Evolutionary conservation across 257 asterid species (phyloP), one percentile per base, ranked within the genome.

Genomic region (Solanum chmielewskii): DNA sequence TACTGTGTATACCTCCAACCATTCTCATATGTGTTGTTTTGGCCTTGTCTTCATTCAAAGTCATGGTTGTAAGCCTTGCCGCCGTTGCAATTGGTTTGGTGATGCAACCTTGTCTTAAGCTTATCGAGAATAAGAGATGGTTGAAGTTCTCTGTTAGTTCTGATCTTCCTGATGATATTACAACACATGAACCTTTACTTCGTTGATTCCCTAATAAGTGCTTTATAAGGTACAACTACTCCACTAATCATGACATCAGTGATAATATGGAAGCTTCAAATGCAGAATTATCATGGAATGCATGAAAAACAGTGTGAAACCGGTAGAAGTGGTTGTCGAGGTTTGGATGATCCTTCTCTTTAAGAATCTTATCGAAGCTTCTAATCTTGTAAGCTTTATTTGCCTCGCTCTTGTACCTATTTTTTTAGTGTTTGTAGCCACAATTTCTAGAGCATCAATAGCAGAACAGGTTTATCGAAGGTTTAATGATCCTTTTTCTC

Each of bases 41-140:
- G 85, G 69, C 69, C 45, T 81, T 81, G 29, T 81, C 85, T 81
- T 81, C 85, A 10, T 9, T 81, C 27, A 49, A 81, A 81, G 85
- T 81, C 44, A 10, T 81, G 45, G 45, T 81, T 49, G 69, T 81
- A 81, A 81, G 69, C 85, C 85, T 81, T 20, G 44, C 59, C 12
- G 69, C 85, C 11, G 6, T 81, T 29, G 69, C 85, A 81, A 52
- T 81, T 81, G 85, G 85, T 33, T 81, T 81, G 85, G 85, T 81
- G 85, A 49, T 81, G 85, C 85, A 81, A 49, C 85, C 85, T 27
- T 81, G 69, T 81, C 69, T 81, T 81, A 81, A 81, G 85, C 66
- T 81, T 49, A 49, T 29, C 42, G 69, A 81, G 85, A 81, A 29
- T 27, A 81, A 81, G 45, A 49, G 85, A 81, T 81, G 45, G 85